A percentile compares a stretch with the other conserved stretches of the same genome.
phyloP scores from a whole-genome alignment of 306 rosid species.

The Sesbania bispinosa region DNA sequence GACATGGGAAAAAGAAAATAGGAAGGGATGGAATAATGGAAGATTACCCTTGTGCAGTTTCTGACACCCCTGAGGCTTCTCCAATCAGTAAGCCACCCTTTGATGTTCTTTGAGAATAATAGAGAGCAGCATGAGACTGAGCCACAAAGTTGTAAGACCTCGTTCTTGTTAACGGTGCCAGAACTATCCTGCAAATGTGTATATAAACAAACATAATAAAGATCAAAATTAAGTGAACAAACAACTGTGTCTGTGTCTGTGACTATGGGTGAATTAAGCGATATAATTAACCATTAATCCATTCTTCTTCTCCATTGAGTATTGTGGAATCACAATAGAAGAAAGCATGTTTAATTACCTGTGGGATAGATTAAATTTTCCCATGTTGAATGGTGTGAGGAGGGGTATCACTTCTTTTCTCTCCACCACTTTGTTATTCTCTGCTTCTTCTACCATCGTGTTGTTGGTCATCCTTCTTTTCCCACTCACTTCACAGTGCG shows the following conservation, averaged over 20 bases:
- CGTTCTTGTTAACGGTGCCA: constrained; percentile 45
- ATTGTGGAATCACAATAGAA: too few relatives aligned
- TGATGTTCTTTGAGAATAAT: constrained; percentile 48
- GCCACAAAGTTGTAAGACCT: constrained; percentile 47
- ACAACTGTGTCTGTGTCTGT: too few relatives aligned
- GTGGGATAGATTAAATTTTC: constrained; percentile 67
- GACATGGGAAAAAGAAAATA: too few relatives aligned
- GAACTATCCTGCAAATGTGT: constrained; percentile 26
- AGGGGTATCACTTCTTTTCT: constrained; percentile 33
- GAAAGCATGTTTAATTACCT: too few relatives aligned
- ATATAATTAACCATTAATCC: too few relatives aligned
- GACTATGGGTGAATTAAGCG: neutral
- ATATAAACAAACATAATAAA: too few relatives aligned
- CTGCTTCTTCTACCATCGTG: constrained; percentile 16
- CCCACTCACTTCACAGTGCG: neutral
- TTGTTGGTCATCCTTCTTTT: neutral
- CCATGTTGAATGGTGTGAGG: constrained; percentile 65
- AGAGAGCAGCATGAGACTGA: constrained; percentile 46
- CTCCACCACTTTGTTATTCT: neutral
- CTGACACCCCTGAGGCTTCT: constrained; percentile 49
- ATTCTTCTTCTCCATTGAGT: too few relatives aligned
- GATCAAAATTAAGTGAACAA: neutral
- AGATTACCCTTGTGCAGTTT: constrained; percentile 59
- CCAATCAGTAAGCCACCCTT: constrained; percentile 45
- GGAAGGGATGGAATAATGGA: too few relatives aligned